phyloP scores from a whole-genome alignment of 2,329 filamentous ascomycete species.

The Aureobasidium sp. region DNA sequence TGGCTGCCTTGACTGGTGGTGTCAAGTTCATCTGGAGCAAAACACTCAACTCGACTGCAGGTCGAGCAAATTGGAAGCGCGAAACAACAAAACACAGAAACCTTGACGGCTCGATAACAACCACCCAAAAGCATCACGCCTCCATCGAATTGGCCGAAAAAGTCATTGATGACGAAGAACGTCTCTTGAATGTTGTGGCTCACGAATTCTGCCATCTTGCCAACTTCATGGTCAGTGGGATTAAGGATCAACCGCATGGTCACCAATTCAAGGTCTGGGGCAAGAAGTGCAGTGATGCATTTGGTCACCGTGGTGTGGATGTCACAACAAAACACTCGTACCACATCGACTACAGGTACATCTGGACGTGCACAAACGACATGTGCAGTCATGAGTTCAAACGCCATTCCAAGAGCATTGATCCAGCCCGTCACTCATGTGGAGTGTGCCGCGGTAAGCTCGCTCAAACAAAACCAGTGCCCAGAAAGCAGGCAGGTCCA shows the following conservation, averaged over 20 bases:
- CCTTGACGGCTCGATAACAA: not conserved
- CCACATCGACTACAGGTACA: conserved; percentile 83
- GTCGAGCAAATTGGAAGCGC: conserved; percentile 45
- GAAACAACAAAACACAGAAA: conserved; percentile 32
- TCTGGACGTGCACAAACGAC: conserved; percentile 61
- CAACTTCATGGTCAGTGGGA: conserved; percentile 76
- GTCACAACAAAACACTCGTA: conserved; percentile 90
- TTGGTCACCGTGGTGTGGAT: conserved; percentile 55
- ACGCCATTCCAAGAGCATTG: conserved; percentile 78
- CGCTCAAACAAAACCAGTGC: conserved; percentile 71
- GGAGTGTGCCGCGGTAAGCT: conserved; percentile 63
- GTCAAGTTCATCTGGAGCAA: conserved; percentile 66
- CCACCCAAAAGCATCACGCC: conserved; percentile 44
- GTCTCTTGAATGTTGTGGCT: conserved; percentile 82
- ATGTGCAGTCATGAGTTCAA: conserved; percentile 65
- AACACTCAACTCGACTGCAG: conserved; percentile 72
- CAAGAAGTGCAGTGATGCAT: conserved; percentile 46
- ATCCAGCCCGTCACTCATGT: conserved; percentile 63
- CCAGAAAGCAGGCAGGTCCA: conserved; percentile 35
- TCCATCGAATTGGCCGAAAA: conserved; percentile 84
- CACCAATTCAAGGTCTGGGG: conserved; percentile 76
- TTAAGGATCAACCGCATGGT: conserved; percentile 73
- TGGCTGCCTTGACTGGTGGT: conserved; percentile 59
- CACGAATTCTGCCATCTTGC: conserved; percentile 95
- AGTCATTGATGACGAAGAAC: conserved; percentile 68